Percentiles rank a stretch among this genome's conserved stretches.
Conservation (phyloP, 2,329 filamentous ascomycete genomes). For the Blastomyces gilchristii region DNA sequence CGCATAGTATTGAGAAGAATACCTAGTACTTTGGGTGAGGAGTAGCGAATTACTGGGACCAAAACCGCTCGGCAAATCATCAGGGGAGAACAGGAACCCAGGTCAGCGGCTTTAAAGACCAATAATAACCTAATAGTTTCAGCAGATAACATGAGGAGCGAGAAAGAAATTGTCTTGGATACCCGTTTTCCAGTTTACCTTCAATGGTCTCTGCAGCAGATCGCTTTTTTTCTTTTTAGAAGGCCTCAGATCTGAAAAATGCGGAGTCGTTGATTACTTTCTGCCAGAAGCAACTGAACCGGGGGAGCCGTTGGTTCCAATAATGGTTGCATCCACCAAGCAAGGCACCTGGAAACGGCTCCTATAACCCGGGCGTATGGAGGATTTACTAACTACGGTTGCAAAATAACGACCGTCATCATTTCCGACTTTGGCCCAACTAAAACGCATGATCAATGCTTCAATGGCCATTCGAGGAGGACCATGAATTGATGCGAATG, state of each 20-base stretch:
- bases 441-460: neutral
- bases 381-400: neutral
- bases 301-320: too few species aligned
- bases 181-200: neutral
- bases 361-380: neutral
- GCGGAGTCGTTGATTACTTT: neutral
- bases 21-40: neutral
- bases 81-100: neutral
- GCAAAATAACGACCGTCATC: neutral
- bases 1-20: neutral
- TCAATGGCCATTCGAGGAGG: neutral
- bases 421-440: neutral
- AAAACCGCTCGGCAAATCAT: too few species aligned
- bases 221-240: neutral
- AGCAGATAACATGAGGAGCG: neutral
- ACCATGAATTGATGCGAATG: neutral
- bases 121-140: neutral
- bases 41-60: neutral
- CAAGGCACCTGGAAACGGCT: neutral
- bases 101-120: neutral
- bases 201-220: neutral
- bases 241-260: neutral
- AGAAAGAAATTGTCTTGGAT: neutral
- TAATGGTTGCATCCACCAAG: neutral
- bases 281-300: neutral